Base-by-base conservation (phyloP, 345 rosid species). In the Brassica juncea region DNA sequence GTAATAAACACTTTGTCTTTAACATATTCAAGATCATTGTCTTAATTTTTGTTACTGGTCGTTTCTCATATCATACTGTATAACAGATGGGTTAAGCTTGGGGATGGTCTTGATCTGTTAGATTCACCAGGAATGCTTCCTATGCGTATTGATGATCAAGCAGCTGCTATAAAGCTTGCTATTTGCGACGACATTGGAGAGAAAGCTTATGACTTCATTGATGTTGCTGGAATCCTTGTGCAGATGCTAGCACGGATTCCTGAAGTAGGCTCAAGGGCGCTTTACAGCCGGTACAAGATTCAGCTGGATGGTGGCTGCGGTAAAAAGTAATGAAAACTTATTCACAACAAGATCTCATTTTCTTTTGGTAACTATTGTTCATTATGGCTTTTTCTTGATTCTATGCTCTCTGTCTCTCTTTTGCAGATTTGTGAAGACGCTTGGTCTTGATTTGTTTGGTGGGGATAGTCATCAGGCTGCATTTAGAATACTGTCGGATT, bases 131-230 rank as follows among this genome's bases (percentile, higher is more conserved):
- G 97, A 74, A 88, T 91, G 81, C 47, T 94, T 47, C 99, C 99
- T 61, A 91, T 91, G 99, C 88, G 94, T 77, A 91, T 92, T 28
- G 91, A 87, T 77, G 97, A 92, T 83, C 99, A 94, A 86, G 55
- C 90, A 19, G 88, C 95, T 72, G 97, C 99, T 30, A 90, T 94
- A 85, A 94, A 94, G 85, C 97, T 94, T 72, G 99, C 97, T 12
- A 91, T 94, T 2, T 92, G 97, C 66, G 97, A 94, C 85, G 98
- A 94, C 88, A 92, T 91, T 79, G 98, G 99, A 73, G 99, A 94
- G 85, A 88, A 90, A 88, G 92, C 99, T 71, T 92, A 94, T 71
- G 89, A 92, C 76, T 86, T 83, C 65, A 74, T 87, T 21, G 97
- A 94, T 83, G 94, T 92, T 78, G 99, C 98, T 78, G 88, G 84